Evolutionary conservation across 768 basidiomycete genomes (phyloP).

Genomic region (Ramaria rubella): DNA sequence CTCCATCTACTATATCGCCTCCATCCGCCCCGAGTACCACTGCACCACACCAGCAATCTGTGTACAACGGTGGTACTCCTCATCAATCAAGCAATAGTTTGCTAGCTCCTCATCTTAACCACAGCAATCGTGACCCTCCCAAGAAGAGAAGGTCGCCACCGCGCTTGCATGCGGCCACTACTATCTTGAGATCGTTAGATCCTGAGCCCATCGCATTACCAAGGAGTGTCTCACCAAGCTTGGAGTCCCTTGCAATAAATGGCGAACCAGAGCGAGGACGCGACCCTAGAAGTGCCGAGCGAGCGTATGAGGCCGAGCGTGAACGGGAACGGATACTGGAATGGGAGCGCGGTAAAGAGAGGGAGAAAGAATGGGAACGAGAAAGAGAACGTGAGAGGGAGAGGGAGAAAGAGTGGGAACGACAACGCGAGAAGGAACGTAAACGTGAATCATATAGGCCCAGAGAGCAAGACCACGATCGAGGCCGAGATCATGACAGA

Average conservation of each 20-base stretch:
- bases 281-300: constrained; percentile 7
- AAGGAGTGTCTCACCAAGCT: constrained; percentile 6
- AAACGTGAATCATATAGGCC: background rate
- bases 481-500: background rate
- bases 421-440: constrained; percentile 19
- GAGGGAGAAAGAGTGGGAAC: constrained; percentile 47
- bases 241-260: background rate
- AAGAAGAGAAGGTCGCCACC: background rate
- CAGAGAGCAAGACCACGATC: background rate
- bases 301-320: constrained; percentile 15
- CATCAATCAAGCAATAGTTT: background rate
- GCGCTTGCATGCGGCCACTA: background rate
- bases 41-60: background rate
- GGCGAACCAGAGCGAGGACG: background rate
- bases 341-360: constrained; percentile 32
- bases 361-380: constrained; percentile 22
- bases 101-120: background rate
- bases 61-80: background rate
- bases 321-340: constrained; percentile 34
- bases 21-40: background rate
- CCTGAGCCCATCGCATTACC: background rate
- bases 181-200: constrained; percentile 8
- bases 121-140: background rate
- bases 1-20: background rate
- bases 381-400: constrained; percentile 26